Evolutionary conservation across 305 asterid genomes (phyloP), one percentile per base, ranked within the genome.

Genomic region (Vinca major): DNA sequence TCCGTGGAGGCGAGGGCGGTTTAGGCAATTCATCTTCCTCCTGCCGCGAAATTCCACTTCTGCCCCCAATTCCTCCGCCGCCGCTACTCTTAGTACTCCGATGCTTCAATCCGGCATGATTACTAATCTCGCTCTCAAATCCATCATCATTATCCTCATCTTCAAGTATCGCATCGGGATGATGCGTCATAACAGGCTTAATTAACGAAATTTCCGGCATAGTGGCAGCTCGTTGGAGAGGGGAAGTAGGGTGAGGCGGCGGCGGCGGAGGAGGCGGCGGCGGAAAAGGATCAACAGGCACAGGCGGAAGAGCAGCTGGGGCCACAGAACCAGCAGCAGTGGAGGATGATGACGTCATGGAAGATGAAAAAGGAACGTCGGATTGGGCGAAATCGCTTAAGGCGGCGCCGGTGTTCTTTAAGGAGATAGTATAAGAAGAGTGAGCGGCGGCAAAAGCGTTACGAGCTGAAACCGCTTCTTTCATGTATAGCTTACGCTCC

Each of bases 361-460:
- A 36, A 2, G 8, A 1, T 16, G 85, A 36, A 0, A 78, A 57
- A 12, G 80, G 71, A 44, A 26, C 33, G 0, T 26, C 33, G 33
- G 33, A 26, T 26, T 26, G 33, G 16, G 93, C 89, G 70, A 80
- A 94, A 72, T 94, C 99, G 69, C 91, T 84, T 60, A 92, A 88
- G 58, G 98, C 94, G 52, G 97, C 97, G 49, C 99, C 99, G 74
- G 96, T 82, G 82, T 91, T 89, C 72, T 89, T 94, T 65, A 94
- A 77, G 3, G 96, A 83, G 89, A 88, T 82, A 74, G 90, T 86
- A 78, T 91, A 87, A 51, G 96, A 84, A 0, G 95, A 86, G 80
- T 94, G 99, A 6, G 99, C 96, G 4, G 97, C 90, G 4, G 99
- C 96, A 79, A 94, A 89, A 63, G 93, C 95, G 83, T 94, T 94